These are phyloP conservation scores for Boletus sp. DNA, from an alignment of 768 basidiomycete species.

Conservation along the genomic window DNA sequence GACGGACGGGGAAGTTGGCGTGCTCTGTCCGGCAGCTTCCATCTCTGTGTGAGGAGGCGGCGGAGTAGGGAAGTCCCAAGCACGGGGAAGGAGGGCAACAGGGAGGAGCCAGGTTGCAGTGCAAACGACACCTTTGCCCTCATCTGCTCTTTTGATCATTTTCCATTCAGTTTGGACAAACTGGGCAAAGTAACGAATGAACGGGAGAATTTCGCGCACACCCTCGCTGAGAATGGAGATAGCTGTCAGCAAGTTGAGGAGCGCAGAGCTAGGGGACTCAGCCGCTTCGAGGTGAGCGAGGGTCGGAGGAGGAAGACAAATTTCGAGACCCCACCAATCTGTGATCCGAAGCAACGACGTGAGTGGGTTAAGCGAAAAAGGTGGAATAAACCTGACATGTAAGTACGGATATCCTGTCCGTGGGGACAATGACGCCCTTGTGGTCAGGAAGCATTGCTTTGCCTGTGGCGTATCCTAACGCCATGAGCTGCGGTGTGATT, in stretches of 20 bases:
- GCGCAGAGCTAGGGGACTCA: conserved; percentile 51
- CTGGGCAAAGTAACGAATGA: conserved; percentile 77
- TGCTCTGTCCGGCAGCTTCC: conserved; percentile 10
- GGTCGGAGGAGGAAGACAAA: conserved; percentile 71
- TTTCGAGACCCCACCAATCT: conserved; percentile 93
- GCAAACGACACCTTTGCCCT: conserved; percentile 78
- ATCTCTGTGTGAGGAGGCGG: conserved; percentile 30
- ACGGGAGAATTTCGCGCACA: conserved; percentile 78
- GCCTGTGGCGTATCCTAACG: conserved; percentile 74
- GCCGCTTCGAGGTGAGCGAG: conserved; percentile 58
- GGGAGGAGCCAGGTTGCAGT: conserved; percentile 91
- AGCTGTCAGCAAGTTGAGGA: conserved; percentile 75
- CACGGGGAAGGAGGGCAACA: conserved; percentile 69
- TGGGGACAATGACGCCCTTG: conserved; percentile 65
- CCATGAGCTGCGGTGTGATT: conserved; percentile 75
- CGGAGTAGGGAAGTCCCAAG: conserved; percentile 71
- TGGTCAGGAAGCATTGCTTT: conserved; percentile 64
- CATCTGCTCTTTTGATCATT: conserved; percentile 57
- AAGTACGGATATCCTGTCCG: conserved; percentile 71
- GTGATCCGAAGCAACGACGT: conserved; percentile 2
- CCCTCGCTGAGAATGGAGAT: conserved; percentile 67
- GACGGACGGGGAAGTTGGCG: conserved; percentile 22
- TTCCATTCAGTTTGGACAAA: conserved; percentile 76
- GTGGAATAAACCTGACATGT: conserved; percentile 56
- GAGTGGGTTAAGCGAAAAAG: not conserved